Base-by-base conservation (phyloP, 1,139 yeast species). In the Kodamaea derodonti region DNA sequence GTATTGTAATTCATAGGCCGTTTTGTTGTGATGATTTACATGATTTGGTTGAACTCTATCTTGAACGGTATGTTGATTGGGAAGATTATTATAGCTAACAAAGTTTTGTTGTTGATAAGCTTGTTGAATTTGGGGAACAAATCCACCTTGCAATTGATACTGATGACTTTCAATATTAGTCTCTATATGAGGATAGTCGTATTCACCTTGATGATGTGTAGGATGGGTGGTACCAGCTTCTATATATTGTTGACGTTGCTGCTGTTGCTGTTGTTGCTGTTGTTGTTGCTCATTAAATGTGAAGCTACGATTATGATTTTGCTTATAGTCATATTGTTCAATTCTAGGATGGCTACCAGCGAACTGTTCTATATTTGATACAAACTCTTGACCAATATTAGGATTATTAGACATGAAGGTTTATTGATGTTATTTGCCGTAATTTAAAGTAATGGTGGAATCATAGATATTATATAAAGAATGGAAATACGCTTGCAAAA, bases 91-190 rank as follows among this genome's bases (percentile, higher is more conserved):
- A 23, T 34, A 35, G n/a, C 30, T 24, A 6, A 7, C 9, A 9
- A 18, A 18, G 9, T 18, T 18, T 18, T 18, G 22, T 18, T 18
- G 22, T 6, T 6, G 6, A 7, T 18, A 9, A 18, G 9, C 9
- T 18, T 6, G 22, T 18, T 18, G 22, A 18, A 7, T 18, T 18
- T 6, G 22, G 9, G 33, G 27, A 12, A 32, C 18, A 11, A 34
- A 29, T 29, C 30, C 8, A 17, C 20, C 11, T 25, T 29, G 31
- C 16, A 28, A 12, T 17, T 32, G 32, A n/a, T 22, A 14, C 10
- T 23, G 29, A n/a, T 32, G 30, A 14, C 22, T 20, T n/a, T n/a
- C n/a, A n/a, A n/a, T n/a, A 18, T 18, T 18, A 7, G 22, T 6
- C 6, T 18, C 22, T 9, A 18, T 18, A 7, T 18, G 22, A 7